Base-by-base conservation (phyloP, 306 rosid species). In the Cyamopsis tetragonoloba region DNA sequence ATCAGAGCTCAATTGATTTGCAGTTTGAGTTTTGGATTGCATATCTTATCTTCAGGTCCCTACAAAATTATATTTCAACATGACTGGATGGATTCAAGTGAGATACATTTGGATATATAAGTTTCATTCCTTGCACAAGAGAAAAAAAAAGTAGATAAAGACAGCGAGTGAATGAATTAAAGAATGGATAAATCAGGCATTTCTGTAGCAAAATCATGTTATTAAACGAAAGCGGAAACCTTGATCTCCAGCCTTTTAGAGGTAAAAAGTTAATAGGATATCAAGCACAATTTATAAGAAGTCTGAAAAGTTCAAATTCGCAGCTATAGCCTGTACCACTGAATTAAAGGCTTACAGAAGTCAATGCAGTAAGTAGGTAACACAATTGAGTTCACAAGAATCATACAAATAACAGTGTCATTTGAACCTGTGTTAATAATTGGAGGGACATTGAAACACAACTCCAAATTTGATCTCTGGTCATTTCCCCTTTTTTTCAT, bases 1-100 rank as follows among this genome's bases (percentile, higher is more conserved):
- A 84, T 79, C 79, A 39, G 79, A 66, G 53, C 73, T 73, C 3
- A 68, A 64, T 34, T 20, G 81, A 63, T 83, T 82, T 39, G 73
- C 70, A 70, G 73, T 76, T 61, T 78, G 86, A 69, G 91, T 68
- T 67, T 86, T 84, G 24, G 91, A 74, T 82, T 80, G 91, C 93
- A 91, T 91, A 46, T 82, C 83, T 79, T 62, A 32, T 82, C 85
- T 79, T 62, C 75, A 74, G 70, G 72, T 48, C 73, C 86, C 78
- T 64, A 54, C 65, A 62, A 68, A 41, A 61, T 6, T 3, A 37
- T 14, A 18, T 22, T n/a, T n/a, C n/a, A n/a, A n/a, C n/a, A n/a
- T n/a, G n/a, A n/a, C n/a, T n/a, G n/a, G n/a, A n/a, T n/a, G n/a
- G n/a, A n/a, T n/a, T n/a, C n/a, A n/a, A n/a, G n/a, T n/a, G n/a